Base-by-base conservation (phyloP, 1,284 basidiomycete genomes). In the Leccinum griseonigrum region DNA sequence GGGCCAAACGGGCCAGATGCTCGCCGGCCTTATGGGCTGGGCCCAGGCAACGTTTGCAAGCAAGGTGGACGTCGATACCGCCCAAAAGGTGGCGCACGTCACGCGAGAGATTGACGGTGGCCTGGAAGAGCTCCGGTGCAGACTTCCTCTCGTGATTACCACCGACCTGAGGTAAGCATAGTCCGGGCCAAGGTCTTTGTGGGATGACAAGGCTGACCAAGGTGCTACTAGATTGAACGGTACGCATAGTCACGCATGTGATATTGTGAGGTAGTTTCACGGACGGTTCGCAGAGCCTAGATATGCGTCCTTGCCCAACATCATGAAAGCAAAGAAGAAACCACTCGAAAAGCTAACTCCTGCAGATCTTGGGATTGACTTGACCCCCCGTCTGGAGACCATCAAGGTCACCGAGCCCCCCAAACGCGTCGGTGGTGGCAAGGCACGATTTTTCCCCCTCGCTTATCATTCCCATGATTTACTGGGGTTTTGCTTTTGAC, bases 261-360 rank as follows among this genome's bases (percentile, higher is more conserved):
- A 52, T 32, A 29, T 8, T 14, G 54, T n/a, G 51, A 16, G 18
- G 36, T 59, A 54, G 11, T 38, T 36, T 43, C 31, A 60, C 22
- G 28, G 22, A 54, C 56, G 8, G 53, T 40, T 48, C 54, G 52
- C 57, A 92, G 95, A 97, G 75, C 95, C 95, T 11, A 89, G 95
- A 68, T 98, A 97, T 73, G 95, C 95, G 1, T 95, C 95, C 29
- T 77, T 97, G 64, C 95, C 95, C 16, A 97, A 95, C 73, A 97
- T 97, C 76, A 97, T 97, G 94, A 97, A 97, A 80, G 97, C 97
- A 28, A 99, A 98, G 85, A 99, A 98, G 86, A 99, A 99, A 81
- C 91, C 92, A 28, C 80, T 98, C 57, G 90, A 96, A 78, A 96
- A 94, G 73, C 71, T 95, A 64, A 87, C 87, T 36, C 82, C 94